Percentiles rank a stretch among this genome's conserved stretches.
Conservation (phyloP, 306 rosid species). For the Acacia confusa region DNA sequence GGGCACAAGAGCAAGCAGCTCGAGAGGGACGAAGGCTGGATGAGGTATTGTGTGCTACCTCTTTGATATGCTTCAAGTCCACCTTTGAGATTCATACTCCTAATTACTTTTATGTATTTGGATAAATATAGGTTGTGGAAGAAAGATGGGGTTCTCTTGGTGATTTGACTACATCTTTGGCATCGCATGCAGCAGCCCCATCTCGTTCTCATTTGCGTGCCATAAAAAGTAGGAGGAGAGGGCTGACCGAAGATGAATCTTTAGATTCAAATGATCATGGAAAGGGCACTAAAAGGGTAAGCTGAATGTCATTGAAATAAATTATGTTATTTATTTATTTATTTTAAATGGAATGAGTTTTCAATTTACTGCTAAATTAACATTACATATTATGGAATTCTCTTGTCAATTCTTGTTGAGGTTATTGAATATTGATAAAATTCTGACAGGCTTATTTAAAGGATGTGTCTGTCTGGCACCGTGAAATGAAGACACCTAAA, state of each 20-base stretch:
- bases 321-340: not conserved
- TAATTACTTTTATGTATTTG: constrained; percentile 7
- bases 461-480: constrained; percentile 54
- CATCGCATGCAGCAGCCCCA: constrained; percentile 73
- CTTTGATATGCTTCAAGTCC: constrained; percentile 16
- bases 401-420: not conserved
- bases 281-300: constrained; percentile 62
- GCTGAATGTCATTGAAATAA: constrained; percentile 29
- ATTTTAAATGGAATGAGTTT: constrained; percentile 3
- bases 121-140: constrained; percentile 61
- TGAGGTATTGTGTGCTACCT: constrained; percentile 49
- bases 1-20: constrained; percentile 90
- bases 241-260: constrained; percentile 46
- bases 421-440: constrained; percentile 27
- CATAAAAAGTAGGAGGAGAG: constrained; percentile 68
- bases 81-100: not conserved
- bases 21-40: constrained; percentile 67
- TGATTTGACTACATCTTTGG: constrained; percentile 66
- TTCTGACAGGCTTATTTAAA: constrained; percentile 52
- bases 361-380: constrained; percentile 14
- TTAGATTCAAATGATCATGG: constrained; percentile 42
- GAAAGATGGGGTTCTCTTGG: constrained; percentile 94
- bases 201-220: constrained; percentile 88
- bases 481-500: constrained; percentile 77
- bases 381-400: constrained; percentile 12